Evolutionary conservation across 2,329 filamentous ascomycete species (phyloP).

Genomic region (Mycosphaerella sp.): DNA sequence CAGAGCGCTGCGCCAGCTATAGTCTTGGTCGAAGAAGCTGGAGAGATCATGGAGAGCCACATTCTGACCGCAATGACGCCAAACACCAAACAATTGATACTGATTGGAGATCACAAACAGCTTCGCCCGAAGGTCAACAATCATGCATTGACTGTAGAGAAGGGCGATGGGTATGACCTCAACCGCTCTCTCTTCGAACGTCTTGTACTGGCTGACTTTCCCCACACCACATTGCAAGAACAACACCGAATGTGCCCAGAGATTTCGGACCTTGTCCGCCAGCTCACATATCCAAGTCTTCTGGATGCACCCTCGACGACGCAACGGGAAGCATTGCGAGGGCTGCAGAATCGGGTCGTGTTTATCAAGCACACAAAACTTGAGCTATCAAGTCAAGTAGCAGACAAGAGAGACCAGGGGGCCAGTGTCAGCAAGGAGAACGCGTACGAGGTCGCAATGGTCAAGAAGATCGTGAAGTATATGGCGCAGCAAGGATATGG

Average conservation of each 20-base stretch:
- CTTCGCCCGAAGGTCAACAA: slow-evolving; percentile 55
- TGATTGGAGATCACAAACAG: slow-evolving; percentile 61
- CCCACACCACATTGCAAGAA: slow-evolving; percentile 43
- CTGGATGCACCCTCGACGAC: slow-evolving; percentile 43
- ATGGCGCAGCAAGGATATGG: slow-evolving; percentile 61
- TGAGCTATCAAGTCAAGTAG: slow-evolving; percentile 35
- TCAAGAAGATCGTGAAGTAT: slow-evolving; percentile 55
- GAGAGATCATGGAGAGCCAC: slow-evolving; percentile 55
- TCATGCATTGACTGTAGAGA: slow-evolving; percentile 49
- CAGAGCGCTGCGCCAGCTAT: slow-evolving; percentile 34
- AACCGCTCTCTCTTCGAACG: slow-evolving; percentile 59
- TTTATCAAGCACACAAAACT: slow-evolving; percentile 53
- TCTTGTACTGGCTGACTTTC: slow-evolving; percentile 35
- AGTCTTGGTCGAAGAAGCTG: slow-evolving; percentile 51
- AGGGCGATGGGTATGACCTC: slow-evolving; percentile 48
- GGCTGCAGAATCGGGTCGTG: slow-evolving; percentile 49
- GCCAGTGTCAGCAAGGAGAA: slow-evolving; percentile 38
- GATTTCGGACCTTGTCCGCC: slow-evolving; percentile 54
- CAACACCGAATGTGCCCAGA: slow-evolving; percentile 63
- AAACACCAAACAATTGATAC: slow-evolving; percentile 55
- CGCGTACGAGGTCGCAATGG: slow-evolving; percentile 57
- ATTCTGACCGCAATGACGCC: slow-evolving; percentile 55
- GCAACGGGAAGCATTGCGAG: slow-evolving; percentile 44
- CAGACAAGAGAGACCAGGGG: slow-evolving; percentile 15
- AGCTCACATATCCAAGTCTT: slow-evolving; percentile 51